These are phyloP conservation scores for Fusarium lateritium DNA, from an alignment of 2,329 filamentous ascomycete genomes.

Conservation along the genomic window DNA sequence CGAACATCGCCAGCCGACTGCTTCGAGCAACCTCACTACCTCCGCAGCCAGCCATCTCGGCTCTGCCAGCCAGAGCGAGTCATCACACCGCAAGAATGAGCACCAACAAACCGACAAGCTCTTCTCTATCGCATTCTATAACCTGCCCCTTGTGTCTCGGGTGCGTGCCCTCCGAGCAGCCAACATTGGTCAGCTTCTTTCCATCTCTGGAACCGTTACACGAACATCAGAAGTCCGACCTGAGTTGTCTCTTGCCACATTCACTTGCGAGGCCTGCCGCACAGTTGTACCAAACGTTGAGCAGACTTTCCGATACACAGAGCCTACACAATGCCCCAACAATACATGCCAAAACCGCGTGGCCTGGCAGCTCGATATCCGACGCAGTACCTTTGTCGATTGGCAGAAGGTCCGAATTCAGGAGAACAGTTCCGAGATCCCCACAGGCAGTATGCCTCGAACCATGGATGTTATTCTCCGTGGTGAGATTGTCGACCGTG, in stretches of 20 bases:
- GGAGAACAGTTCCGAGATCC: slow-evolving; percentile 98
- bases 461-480: slow-evolving; percentile 98
- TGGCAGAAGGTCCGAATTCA: slow-evolving; percentile 99
- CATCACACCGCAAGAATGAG: slow-evolving; percentile 83
- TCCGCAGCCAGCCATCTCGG: slow-evolving; percentile 76
- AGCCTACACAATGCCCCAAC: slow-evolving; percentile 96
- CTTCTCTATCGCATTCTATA: slow-evolving; percentile 94
- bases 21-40: slow-evolving; percentile 79
- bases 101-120: slow-evolving; percentile 98
- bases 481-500: slow-evolving; percentile 96
- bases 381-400: slow-evolving; percentile 97
- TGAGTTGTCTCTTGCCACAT: slow-evolving; percentile 92
- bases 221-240: slow-evolving; percentile 97
- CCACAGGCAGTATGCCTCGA: slow-evolving; percentile 97
- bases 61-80: slow-evolving; percentile 74
- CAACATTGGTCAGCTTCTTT: slow-evolving; percentile 93
- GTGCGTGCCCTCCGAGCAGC: slow-evolving; percentile 88
- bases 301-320: slow-evolving; percentile 97
- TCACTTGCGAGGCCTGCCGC: slow-evolving; percentile 90
- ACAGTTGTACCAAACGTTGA: slow-evolving; percentile 91
- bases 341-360: slow-evolving; percentile 86
- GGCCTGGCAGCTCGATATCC: slow-evolving; percentile 97
- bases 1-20: slow-evolving; percentile 88
- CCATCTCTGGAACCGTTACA: slow-evolving; percentile 96
- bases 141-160: slow-evolving; percentile 87